These are phyloP conservation scores for Backusella liffmaniae DNA, from an alignment of 192 early-diverging fungal genomes.

Conservation along the genomic window DNA sequence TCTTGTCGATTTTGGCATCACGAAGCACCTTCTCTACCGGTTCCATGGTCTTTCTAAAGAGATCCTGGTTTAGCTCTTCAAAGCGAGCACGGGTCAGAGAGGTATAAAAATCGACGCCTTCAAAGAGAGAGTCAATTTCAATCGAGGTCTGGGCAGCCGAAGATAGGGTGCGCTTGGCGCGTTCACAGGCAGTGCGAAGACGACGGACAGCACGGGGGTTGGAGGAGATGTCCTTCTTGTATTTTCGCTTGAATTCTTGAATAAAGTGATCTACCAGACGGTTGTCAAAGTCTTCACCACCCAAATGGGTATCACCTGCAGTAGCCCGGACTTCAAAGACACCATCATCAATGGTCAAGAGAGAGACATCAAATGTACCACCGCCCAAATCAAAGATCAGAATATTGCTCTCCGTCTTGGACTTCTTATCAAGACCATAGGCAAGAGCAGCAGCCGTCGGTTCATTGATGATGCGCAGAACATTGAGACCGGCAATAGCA, in stretches of 20 bases:
- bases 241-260: slow-evolving; percentile 97
- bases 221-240: slow-evolving; percentile 88
- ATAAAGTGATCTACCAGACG: slow-evolving; percentile 92
- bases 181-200: slow-evolving; percentile 95
- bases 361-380: slow-evolving; percentile 97
- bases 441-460: slow-evolving; percentile 91
- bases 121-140: slow-evolving; percentile 95
- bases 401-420: slow-evolving; percentile 94
- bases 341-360: slow-evolving; percentile 94
- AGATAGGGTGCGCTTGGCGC: slow-evolving; percentile 95
- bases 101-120: slow-evolving; percentile 98
- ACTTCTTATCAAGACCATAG: slow-evolving; percentile 78
- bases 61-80: slow-evolving; percentile 96
- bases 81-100: slow-evolving; percentile 97
- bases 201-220: slow-evolving; percentile 93
- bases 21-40: slow-evolving; percentile 96
- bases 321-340: slow-evolving; percentile 98
- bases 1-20: slow-evolving; percentile 95
- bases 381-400: slow-evolving; percentile 97
- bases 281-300: slow-evolving; percentile 99
- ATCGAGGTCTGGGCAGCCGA: slow-evolving; percentile 91
- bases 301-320: slow-evolving; percentile 97
- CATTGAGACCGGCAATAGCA: slow-evolving; percentile 82
- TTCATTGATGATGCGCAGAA: slow-evolving; percentile 92
- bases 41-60: slow-evolving; percentile 92